phyloP scores from a whole-genome alignment of 2,329 filamentous ascomycete genomes.

The Sarocladium strictum region DNA sequence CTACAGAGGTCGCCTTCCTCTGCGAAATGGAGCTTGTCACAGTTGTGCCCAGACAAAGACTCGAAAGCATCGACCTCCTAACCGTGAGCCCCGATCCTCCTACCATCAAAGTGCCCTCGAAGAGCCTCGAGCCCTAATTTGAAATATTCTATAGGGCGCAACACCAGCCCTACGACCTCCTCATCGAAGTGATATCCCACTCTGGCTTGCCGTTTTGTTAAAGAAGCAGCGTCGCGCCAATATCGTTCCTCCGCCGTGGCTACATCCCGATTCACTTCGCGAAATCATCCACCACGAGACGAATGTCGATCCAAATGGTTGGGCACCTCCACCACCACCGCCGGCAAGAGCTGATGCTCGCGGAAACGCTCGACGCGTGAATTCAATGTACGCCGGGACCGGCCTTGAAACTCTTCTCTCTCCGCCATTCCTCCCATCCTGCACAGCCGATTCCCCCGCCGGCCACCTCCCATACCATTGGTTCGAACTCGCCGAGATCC shows the following conservation, averaged over 20 bases:
- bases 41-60: conserved; percentile 81
- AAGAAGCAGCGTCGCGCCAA: conserved; percentile 93
- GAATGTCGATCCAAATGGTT: conserved; percentile 61
- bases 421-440: conserved; percentile 74
- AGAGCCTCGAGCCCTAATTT: neutral
- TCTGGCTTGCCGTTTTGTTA: conserved; percentile 92
- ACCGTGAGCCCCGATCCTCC: conserved; percentile 56
- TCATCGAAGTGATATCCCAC: conserved; percentile 69
- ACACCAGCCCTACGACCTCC: conserved; percentile 75
- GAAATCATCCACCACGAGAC: conserved; percentile 79
- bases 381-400: conserved; percentile 14
- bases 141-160: conserved; percentile 53
- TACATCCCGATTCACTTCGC: conserved; percentile 68
- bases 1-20: conserved; percentile 85
- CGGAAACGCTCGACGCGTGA: conserved; percentile 33
- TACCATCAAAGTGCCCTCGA: neutral
- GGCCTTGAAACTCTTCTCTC: conserved; percentile 37
- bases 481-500: conserved; percentile 82
- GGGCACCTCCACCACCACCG: conserved; percentile 70
- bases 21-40: conserved; percentile 98
- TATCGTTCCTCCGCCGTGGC: conserved; percentile 86
- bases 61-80: conserved; percentile 80
- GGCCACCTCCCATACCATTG: conserved; percentile 87
- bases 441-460: conserved; percentile 61
- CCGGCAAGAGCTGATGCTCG: conserved; percentile 45